These are phyloP conservation scores for Podaxis carcinomalis DNA, from an alignment of 768 basidiomycete genomes.

Conservation along the genomic window DNA sequence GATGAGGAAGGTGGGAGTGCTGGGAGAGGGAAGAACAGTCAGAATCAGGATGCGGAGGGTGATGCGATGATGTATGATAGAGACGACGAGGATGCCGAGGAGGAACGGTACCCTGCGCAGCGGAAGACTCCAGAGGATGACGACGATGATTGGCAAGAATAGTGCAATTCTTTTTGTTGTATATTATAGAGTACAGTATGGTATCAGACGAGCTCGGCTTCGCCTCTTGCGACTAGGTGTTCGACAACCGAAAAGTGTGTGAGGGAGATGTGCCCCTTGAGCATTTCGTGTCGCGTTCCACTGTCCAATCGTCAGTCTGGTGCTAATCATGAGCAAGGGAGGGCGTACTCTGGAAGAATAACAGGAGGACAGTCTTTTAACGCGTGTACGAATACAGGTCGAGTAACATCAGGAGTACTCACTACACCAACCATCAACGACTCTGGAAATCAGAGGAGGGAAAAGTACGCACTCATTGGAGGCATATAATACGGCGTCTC, in stretches of 20 bases:
- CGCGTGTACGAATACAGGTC: constrained; percentile 81
- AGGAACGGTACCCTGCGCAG: background rate
- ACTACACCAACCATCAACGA: constrained; percentile 40
- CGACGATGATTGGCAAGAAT: constrained; percentile 6
- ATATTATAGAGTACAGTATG: constrained; percentile 1
- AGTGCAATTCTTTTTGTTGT: background rate
- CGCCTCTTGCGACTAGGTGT: constrained; percentile 64
- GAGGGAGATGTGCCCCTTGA: constrained; percentile 78
- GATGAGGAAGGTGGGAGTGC: constrained; percentile 12
- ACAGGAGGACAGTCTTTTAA: constrained; percentile 64
- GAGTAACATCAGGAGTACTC: constrained; percentile 67
- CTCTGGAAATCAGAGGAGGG: constrained; percentile 7
- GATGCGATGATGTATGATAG: constrained; percentile 11
- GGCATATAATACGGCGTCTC: constrained; percentile 57
- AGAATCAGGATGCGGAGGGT: constrained; percentile 4
- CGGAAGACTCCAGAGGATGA: constrained; percentile 8
- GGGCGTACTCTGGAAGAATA: constrained; percentile 62
- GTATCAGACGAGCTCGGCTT: constrained; percentile 68
- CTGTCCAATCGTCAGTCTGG: constrained; percentile 26
- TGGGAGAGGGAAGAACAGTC: constrained; percentile 3
- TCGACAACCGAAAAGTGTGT: constrained; percentile 76
- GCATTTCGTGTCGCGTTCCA: constrained; percentile 68
- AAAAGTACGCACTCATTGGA: constrained; percentile 58
- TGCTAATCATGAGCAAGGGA: background rate
- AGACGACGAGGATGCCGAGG: constrained; percentile 6